Conservation (phyloP, 495 filamentous ascomycete genomes). For the Rusavskia elegans region DNA sequence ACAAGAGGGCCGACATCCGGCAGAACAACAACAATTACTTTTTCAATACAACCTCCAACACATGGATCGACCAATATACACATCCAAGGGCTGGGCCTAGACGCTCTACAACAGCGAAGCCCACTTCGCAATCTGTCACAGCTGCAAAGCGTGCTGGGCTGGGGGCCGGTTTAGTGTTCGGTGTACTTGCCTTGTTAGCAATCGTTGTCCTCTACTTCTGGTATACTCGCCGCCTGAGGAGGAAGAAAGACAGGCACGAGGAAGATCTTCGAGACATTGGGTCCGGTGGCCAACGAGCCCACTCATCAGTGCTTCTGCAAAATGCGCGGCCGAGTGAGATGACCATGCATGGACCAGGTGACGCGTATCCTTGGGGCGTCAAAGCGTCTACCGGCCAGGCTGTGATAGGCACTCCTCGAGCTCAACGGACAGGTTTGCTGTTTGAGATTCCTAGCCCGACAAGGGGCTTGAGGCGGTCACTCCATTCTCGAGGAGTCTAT, state of each 20-base stretch:
- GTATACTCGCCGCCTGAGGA: conserved; percentile 38
- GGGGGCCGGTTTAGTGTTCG: conserved; percentile 60
- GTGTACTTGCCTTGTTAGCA: conserved; percentile 35
- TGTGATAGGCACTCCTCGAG: conserved; percentile 17
- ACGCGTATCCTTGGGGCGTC: conserved; percentile 7
- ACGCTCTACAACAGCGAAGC: not conserved
- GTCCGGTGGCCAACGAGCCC: conserved; percentile 29
- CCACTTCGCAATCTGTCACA: conserved; percentile 13
- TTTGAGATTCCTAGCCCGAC: conserved; percentile 39
- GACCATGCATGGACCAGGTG: not conserved
- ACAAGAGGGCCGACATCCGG: conserved; percentile 21
- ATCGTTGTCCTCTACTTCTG: conserved; percentile 37
- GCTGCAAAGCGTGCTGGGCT: conserved; percentile 44
- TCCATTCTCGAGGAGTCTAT: conserved; percentile 25
- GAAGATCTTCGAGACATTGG: conserved; percentile 37
- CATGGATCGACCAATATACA: conserved; percentile 54
- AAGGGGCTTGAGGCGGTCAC: conserved; percentile 29
- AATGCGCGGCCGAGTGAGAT: conserved; percentile 9
- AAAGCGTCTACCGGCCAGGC: conserved; percentile 9
- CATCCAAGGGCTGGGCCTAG: conserved; percentile 26
- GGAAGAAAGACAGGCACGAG: conserved; percentile 29
- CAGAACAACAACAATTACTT: conserved; percentile 41
- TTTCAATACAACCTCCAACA: conserved; percentile 61
- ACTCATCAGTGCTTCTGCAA: conserved; percentile 9
- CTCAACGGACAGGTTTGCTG: conserved; percentile 39